A percentile compares a stretch with the other conserved stretches of the same genome.
These are phyloP conservation scores for Talaromyces sp. DNA, from an alignment of 2,329 filamentous ascomycete species.

Conservation along the genomic window DNA sequence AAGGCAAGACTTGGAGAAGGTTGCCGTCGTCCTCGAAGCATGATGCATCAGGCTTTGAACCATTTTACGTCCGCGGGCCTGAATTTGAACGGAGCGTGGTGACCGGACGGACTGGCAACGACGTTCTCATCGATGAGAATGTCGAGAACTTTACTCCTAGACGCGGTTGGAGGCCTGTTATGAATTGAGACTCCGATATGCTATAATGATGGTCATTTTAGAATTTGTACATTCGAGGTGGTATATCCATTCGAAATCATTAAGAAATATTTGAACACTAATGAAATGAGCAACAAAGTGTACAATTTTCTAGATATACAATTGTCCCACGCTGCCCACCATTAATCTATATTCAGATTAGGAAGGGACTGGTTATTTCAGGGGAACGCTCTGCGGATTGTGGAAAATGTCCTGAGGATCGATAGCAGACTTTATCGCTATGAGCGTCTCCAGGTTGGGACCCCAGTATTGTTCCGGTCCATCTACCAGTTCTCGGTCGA, in stretches of 20 bases:
- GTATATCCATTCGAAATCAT: background rate
- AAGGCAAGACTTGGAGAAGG: constrained; percentile 30
- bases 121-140: constrained; percentile 61
- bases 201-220: background rate
- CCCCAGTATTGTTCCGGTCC: constrained; percentile 57
- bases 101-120: constrained; percentile 58
- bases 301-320: background rate
- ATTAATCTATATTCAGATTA: background rate
- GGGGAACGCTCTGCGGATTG: constrained; percentile 53
- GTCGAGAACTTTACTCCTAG: constrained; percentile 56
- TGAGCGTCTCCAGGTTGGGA: constrained; percentile 48
- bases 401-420: constrained; percentile 57
- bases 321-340: background rate
- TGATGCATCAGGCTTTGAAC: constrained; percentile 44
- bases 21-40: background rate
- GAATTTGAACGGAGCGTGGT: constrained; percentile 64
- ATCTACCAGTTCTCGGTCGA: constrained; percentile 51
- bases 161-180: constrained; percentile 56
- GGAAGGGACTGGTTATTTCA: background rate
- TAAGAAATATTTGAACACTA: background rate
- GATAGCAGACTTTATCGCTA: constrained; percentile 50
- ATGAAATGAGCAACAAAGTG: background rate
- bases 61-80: constrained; percentile 61
- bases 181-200: constrained; percentile 20
- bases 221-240: background rate